These are phyloP conservation scores for Pyrus pyrifolia DNA, from an alignment of 306 rosid genomes.

Conservation along the genomic window DNA sequence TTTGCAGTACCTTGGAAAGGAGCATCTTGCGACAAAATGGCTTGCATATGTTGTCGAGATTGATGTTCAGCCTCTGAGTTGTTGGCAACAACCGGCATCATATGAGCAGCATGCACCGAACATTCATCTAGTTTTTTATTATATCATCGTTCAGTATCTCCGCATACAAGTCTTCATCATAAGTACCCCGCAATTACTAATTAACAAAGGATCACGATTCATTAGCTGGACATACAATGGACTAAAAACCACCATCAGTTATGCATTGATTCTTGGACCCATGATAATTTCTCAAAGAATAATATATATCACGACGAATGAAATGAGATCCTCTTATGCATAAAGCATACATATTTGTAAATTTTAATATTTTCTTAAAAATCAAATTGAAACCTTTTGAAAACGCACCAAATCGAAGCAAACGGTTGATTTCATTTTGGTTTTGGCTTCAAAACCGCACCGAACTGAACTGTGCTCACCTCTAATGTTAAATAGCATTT, in stretches of 20 bases:
- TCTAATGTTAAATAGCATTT: too few relatives aligned
- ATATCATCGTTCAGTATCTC: slow-evolving; percentile 84
- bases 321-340: too few relatives aligned
- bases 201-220: background rate
- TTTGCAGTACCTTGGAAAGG: slow-evolving; percentile 61
- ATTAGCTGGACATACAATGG: background rate
- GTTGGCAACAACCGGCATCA: background rate
- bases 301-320: background rate
- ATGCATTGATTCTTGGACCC: background rate
- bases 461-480: too few relatives aligned
- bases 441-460: too few relatives aligned
- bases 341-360: too few relatives aligned
- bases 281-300: background rate
- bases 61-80: slow-evolving; percentile 19
- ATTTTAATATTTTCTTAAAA: too few relatives aligned
- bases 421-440: too few relatives aligned
- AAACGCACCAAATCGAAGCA: too few relatives aligned
- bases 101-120: slow-evolving; percentile 10
- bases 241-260: background rate
- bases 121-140: slow-evolving; percentile 56
- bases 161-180: slow-evolving; percentile 71
- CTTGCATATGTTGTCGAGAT: slow-evolving; percentile 18
- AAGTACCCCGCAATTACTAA: slow-evolving; percentile 29
- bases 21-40: background rate
- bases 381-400: too few relatives aligned